Evolutionary conservation across 768 basidiomycete species (phyloP), one percentile per base, ranked within the genome.

Genomic region (Naganishia friedmannii): DNA sequence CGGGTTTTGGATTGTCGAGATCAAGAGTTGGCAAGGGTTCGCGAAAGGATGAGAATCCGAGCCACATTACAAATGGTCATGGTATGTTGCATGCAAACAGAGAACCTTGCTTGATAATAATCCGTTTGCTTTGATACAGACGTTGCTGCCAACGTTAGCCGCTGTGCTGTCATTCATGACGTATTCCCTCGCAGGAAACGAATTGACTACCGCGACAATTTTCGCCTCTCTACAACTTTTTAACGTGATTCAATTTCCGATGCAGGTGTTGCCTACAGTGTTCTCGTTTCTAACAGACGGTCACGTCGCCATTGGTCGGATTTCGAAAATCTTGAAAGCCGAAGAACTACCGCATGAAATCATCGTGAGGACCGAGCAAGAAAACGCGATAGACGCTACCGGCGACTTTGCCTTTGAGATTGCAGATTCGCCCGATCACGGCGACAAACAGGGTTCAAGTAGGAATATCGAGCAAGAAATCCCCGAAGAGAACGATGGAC

Each of bases 181-280:
- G 0, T 90, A 89, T 73, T 83, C 84, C 0, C 77, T 89, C 21
- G 86, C 81, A 39, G 86, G 86, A 13, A 86, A 88, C 69, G 75
- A 80, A 8, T 83, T 88, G 34, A 83, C 85, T 70, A 78, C 87
- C 2, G 85, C 87, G 0, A 80, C 83, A 67, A 85, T 88, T 58
- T 88, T 88, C 76, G 81, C 83, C 2, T 85, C 85, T 9, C 77
- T 88, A n/a, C 87, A 88, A 70, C 79, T 86, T 32, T 87, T 88
- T 81, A 87, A 87, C 69, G 74, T 81, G 28, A 73, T 81, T 55
- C 73, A 74, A 26, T 48, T 65, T 13, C 81, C 81, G 0, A 71
- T 82, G 13, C 63, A 71, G 19, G 70, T 73, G 28, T 67, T 81
- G 6, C 78, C 78, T 2, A 71, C 77, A 65, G 70, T 69, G 3